Evolutionary conservation across 225 moss, liverwort and hornwort species (phyloP), one percentile per base, ranked within the genome.

Genomic region (Bryum argenteum): DNA sequence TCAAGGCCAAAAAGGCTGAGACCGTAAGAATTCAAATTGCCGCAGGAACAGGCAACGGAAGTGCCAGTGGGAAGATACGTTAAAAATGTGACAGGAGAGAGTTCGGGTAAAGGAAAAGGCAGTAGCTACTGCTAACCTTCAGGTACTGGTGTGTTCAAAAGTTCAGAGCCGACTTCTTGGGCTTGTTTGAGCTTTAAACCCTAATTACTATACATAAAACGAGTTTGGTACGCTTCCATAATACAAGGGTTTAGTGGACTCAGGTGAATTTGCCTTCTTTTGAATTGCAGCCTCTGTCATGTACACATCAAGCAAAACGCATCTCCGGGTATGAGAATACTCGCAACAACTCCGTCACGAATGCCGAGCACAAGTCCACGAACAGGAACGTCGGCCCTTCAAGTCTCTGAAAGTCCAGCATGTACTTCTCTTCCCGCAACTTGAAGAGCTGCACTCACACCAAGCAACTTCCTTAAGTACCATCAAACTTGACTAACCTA

Each of bases 321-420:
- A 51, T 43, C 72, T 38, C 58, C 61, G 44, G 48, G 54, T 61
- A 63, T 91, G 84, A 96, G 77, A 67, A 73, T 77, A 92, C 84
- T 65, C 77, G 83, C 56, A 94, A 33, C 33, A 33, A 76, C 78
- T 93, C 90, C 59, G 89, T 82, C 74, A 89, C 72, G 69, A 97
- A 88, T 48, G 87, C 82, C 56, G 92, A 80, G 71, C 97, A 94
- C 65, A 97, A 80, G 72, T 97, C 94, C 33, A 87, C 79, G 76
- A 92, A 97, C 66, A 94, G 91, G 48, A 85, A 91, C 58, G 90
- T 80, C 17, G 97, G 89, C 4, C 97, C 97, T 76, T 94, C 97
- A 28, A 94, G 72, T 89, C 92, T 89, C 75, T 97, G 97, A 65
- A 97, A 51, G 74, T 97, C 92, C 82, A 97, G 84, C 47, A 92